Percentiles rank a stretch among this genome's conserved stretches.
Conservation (phyloP, 345 rosid genomes). For the Hibiscus tridactylites region DNA sequence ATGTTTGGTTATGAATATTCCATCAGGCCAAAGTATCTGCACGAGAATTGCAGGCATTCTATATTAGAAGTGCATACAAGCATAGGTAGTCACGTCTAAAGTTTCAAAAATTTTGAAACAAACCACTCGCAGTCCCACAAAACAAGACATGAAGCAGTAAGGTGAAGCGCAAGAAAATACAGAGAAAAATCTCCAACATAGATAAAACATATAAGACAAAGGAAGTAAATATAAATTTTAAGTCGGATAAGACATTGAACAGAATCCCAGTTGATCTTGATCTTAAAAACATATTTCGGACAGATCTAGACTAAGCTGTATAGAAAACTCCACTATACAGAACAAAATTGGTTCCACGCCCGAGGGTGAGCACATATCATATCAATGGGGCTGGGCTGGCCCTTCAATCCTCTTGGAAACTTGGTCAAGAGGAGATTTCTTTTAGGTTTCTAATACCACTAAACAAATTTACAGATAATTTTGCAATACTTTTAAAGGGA, state of each 20-base stretch:
- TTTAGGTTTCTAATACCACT: background rate
- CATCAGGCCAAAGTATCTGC: conserved; percentile 99
- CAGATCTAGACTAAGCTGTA: background rate
- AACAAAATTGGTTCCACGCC: background rate
- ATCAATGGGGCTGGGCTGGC: background rate
- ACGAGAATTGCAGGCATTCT: background rate
- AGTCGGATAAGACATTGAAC: background rate
- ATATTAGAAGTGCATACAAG: background rate
- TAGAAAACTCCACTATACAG: background rate
- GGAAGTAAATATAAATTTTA: background rate
- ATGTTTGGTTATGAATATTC: conserved; percentile 88
- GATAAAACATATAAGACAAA: background rate
- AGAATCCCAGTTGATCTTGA: background rate
- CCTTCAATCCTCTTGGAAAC: background rate
- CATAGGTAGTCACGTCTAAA: background rate
- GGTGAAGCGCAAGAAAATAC: background rate
- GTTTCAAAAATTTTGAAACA: background rate
- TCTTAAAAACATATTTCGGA: background rate
- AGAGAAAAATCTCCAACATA: background rate
- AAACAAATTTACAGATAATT: background rate
- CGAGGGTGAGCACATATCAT: background rate
- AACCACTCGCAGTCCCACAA: background rate
- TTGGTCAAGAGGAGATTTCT: background rate
- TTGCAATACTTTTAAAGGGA: background rate
- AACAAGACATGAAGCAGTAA: background rate